Evolutionary conservation across 2,329 filamentous ascomycete genomes (phyloP), one percentile per base, ranked within the genome.

Genomic region (Stenocarpella maydis): DNA sequence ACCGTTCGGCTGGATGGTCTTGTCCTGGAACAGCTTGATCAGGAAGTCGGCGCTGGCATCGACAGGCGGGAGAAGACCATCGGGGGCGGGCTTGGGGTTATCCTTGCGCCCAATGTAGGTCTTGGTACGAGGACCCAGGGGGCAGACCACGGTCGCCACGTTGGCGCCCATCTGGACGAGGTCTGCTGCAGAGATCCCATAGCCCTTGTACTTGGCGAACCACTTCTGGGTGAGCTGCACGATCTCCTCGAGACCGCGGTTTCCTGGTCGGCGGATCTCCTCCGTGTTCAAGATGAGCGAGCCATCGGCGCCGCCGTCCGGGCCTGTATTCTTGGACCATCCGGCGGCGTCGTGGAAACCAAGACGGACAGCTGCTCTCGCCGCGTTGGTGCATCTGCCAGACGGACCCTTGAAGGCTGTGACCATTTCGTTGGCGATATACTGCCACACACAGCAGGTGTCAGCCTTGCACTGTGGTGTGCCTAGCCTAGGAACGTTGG

Each of bases 41-140:
- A 87, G 77, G 12, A 79, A 80, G n/a, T 83, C 79, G n/a, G 85
- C 83, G n/a, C 76, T 73, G n/a, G 81, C 80, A 47, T 78, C 75
- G 0, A 79, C 76, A 49, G 78, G 76, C 0, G 87, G 86, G 1
- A 88, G 77, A 3, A 84, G 79, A 21, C 80, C 79, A 2, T 72
- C 74, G 0, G 82, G 82, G 3, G 81, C 79, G 2, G 80, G 77
- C 8, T 75, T 76, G 15, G 75, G 77, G 43, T 78, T 81, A 71
- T 88, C 86, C 47, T 77, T 78, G 49, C 87, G 83, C 43, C 87
- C 87, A 34, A 88, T 82, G 63, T 83, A 86, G 1, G 85, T 84
- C 64, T 81, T 78, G 19, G 87, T 80, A 21, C 82, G 81, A 2
- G 87, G 86, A 2, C 81, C 81, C 6, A 81, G 77, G 9, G 81